phyloP scores from a whole-genome alignment of 129 eudicot genomes.

The Flaveria trinervia region DNA sequence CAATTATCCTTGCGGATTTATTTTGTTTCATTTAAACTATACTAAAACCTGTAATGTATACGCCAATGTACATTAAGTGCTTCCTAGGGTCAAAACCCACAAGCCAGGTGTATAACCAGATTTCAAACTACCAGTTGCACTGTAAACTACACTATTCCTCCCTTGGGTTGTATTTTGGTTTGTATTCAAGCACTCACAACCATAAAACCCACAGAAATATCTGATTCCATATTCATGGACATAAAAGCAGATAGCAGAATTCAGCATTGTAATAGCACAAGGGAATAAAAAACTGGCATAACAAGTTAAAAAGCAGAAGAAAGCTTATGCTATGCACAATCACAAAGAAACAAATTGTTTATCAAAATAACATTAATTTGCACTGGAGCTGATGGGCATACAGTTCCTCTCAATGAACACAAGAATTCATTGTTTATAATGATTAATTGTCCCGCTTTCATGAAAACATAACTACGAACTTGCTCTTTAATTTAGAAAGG shows the following conservation, averaged over 20 bases:
- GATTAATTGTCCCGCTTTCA: neutral
- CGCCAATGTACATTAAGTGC: neutral
- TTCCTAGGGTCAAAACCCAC: neutral
- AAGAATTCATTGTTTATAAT: neutral
- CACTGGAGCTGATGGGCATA: neutral
- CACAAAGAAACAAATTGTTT: neutral
- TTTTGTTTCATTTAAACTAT: neutral
- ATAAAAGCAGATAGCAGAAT: neutral
- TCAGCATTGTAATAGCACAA: neutral
- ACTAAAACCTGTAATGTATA: neutral
- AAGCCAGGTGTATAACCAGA: constrained; percentile 12
- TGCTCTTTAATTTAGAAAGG: neutral
- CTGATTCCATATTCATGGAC: neutral
- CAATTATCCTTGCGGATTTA: neutral
- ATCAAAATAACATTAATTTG: neutral
- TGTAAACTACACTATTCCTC: neutral
- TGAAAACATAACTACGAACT: neutral
- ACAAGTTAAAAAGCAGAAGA: neutral
- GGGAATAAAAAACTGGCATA: neutral
- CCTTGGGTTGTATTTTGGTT: neutral
- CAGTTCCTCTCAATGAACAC: neutral
- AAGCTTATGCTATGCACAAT: neutral
- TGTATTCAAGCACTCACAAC: neutral
- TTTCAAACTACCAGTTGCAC: neutral
- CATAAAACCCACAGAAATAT: neutral